Evolutionary conservation across 73 alveolate species (phyloP).

Genomic region (Effrenium voratum): DNA sequence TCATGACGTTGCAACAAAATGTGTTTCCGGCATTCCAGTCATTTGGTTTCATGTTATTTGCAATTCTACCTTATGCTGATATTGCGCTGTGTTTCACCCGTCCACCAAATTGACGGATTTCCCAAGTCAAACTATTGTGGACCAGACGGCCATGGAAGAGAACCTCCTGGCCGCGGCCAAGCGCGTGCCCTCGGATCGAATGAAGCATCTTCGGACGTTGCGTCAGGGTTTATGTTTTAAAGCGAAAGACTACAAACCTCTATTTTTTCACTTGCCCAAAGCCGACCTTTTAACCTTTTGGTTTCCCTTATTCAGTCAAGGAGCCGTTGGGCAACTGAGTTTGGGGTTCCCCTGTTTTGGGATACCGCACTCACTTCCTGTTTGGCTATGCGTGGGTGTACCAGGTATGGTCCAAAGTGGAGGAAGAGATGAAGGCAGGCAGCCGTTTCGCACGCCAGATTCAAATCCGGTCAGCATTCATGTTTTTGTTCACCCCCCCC

Average conservation of each 20-base stretch:
- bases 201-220: neutral
- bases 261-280: neutral
- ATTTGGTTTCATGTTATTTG: neutral
- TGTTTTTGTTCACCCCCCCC: neutral
- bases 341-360: neutral
- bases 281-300: neutral
- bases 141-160: neutral
- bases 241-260: neutral
- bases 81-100: neutral
- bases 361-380: neutral
- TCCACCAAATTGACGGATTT: neutral
- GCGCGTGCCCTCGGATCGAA: neutral
- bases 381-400: too few relatives aligned
- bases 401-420: too few relatives aligned
- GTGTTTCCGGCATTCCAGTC: neutral
- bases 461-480: neutral
- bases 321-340: neutral
- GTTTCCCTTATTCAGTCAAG: neutral
- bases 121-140: neutral
- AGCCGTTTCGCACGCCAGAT: too few relatives aligned
- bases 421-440: too few relatives aligned
- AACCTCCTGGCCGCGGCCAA: constrained; percentile 17
- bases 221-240: neutral
- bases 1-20: neutral
- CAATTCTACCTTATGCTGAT: neutral